Evolutionary conservation across 2,329 filamentous ascomycete genomes (phyloP), one percentile per base, ranked within the genome.

Genomic region (Dactylellina haptotyla): DNA sequence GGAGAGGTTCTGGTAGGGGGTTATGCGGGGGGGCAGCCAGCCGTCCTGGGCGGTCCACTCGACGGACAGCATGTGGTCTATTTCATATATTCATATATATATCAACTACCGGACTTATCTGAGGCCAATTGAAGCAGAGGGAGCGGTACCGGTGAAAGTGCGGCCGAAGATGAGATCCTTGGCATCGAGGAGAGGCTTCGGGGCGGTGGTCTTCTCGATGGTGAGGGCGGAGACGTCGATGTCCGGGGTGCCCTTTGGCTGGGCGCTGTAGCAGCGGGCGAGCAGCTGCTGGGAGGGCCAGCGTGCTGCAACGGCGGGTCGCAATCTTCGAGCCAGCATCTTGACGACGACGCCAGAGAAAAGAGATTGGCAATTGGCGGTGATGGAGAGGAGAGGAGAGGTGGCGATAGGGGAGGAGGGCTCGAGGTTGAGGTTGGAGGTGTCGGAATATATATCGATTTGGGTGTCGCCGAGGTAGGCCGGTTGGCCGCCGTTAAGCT

Each of bases 1-100:
- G 48, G 91, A 94, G 78, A 99, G 91, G 83, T 97, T 97, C 83
- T 97, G 93, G 85, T 98, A 98, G 18, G 95, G 95, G 16, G 87
- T 89, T 80, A 99, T 98, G 76, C 87, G 86, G 67, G 94, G 92
- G 12, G 88, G 83, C 43, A 90, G 83, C 95, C 95, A 97, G 81
- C 93, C 95, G 76, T 91, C 85, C 53, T 87, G 84, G 72, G 92
- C 87, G 63, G 90, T 94, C 95, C 95, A 99, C 84, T 97, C 93
- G 77, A 96, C 86, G 71, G 90, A 89, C 79, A 98, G 89, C 94
- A 99, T 98, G 83, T 98, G 95, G 84, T 99, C 95, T 96, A 41
- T 25, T 50, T 30, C 14, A 45, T n/a, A 48, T 59, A 16, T 32
- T 51, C 10, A 18, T 4, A 18, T 4, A 32, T 18, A 50, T 23